A percentile compares a stretch with the other conserved stretches of the same genome.
Evolutionary conservation across 257 asterid genomes (phyloP).

Genomic region (Gentiana dahurica): DNA sequence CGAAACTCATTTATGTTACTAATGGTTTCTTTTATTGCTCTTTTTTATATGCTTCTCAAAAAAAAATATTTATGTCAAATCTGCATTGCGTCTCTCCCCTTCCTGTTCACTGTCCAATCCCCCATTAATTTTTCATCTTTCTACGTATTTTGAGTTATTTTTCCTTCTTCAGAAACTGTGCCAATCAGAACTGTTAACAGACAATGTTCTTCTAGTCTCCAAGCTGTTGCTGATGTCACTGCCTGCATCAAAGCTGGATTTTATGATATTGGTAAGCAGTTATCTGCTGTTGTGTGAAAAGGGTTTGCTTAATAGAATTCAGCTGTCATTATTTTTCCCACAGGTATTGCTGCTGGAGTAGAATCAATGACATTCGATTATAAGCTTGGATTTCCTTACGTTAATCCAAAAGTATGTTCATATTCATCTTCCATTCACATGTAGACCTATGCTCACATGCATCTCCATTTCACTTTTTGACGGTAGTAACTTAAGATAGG

Average conservation of each 20-base stretch:
- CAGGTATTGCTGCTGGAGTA: conserved; percentile 92
- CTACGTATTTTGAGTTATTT: not conserved
- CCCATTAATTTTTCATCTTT: not conserved
- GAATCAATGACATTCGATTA: conserved; percentile 77
- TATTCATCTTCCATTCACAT: too few relatives aligned
- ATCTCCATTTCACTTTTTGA: not conserved
- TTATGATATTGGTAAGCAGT: conserved; percentile 61
- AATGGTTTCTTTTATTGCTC: not conserved
- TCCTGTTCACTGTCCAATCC: not conserved
- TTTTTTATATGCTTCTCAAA: not conserved
- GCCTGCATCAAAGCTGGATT: conserved; percentile 85
- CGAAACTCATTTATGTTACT: not conserved
- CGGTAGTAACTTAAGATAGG: not conserved
- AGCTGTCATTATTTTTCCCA: conserved; percentile 2
- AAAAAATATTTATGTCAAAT: not conserved
- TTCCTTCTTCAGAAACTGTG: conserved; percentile 42
- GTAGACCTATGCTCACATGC: not conserved
- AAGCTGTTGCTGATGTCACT: conserved; percentile 95
- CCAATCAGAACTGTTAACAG: conserved; percentile 86
- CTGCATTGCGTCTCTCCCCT: not conserved
- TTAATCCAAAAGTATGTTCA: conserved; percentile 51
- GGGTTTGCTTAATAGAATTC: conserved; percentile 1
- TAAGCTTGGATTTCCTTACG: conserved; percentile 13
- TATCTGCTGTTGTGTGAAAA: not conserved
- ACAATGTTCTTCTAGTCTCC: conserved; percentile 93